phyloP scores from a whole-genome alignment of 2,329 filamentous ascomycete species.

The Cadophora malorum region DNA sequence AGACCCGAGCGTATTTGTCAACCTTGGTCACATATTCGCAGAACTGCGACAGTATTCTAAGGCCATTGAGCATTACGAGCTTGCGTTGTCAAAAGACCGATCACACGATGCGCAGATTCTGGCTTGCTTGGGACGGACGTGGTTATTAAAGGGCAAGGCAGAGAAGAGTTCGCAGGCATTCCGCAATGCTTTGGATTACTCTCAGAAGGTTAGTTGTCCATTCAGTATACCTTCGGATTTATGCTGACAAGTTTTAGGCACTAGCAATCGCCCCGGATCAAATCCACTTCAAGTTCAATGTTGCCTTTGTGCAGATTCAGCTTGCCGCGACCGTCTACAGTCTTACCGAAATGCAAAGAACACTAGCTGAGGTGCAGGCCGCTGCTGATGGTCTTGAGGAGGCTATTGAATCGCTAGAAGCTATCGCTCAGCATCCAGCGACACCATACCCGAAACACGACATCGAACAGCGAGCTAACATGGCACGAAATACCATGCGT shows the following conservation, averaged over 20 bases:
- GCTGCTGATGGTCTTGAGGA: constrained; percentile 82
- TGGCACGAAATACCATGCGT: constrained; percentile 94
- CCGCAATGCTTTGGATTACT: constrained; percentile 68
- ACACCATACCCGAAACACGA: constrained; percentile 90
- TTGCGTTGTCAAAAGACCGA: constrained; percentile 68
- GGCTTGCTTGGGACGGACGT: constrained; percentile 74
- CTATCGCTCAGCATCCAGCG: constrained; percentile 65
- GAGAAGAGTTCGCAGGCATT: constrained; percentile 67
- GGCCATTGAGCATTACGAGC: constrained; percentile 94
- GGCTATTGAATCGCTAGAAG: constrained; percentile 76
- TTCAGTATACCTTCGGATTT: not conserved
- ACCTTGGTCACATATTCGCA: constrained; percentile 90
- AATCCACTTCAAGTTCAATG: constrained; percentile 94
- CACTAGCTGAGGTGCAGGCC: constrained; percentile 79
- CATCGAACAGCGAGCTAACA: constrained; percentile 93
- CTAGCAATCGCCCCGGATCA: constrained; percentile 81
- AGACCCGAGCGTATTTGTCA: constrained; percentile 87
- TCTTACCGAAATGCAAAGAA: constrained; percentile 77
- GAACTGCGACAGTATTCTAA: constrained; percentile 90
- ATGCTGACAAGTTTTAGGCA: constrained; percentile 57
- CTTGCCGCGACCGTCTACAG: constrained; percentile 81
- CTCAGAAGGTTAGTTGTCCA: constrained; percentile 60
- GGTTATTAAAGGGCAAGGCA: constrained; percentile 69
- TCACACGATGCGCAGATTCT: constrained; percentile 69
- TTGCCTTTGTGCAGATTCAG: constrained; percentile 96